Evolutionary conservation across 116 monocot species (phyloP).

Genomic region (Cymodocea nodosa): DNA sequence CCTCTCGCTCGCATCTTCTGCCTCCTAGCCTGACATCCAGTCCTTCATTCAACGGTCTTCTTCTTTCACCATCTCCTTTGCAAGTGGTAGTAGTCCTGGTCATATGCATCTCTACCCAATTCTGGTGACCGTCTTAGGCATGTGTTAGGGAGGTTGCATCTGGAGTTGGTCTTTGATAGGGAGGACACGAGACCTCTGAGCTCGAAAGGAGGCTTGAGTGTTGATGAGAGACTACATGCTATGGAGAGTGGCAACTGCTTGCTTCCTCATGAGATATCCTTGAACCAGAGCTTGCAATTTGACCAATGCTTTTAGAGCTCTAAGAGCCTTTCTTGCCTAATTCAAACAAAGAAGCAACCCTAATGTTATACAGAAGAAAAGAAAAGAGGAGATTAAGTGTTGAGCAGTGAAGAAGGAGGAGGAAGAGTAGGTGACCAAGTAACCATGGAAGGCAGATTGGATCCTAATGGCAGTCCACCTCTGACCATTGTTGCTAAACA

Average conservation of each 20-base stretch:
- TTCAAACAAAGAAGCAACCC: no score
- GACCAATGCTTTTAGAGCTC: slow-evolving; percentile 79
- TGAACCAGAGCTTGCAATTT: slow-evolving; percentile 81
- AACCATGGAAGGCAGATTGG: slow-evolving; percentile 17
- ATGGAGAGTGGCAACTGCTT: slow-evolving; percentile 58
- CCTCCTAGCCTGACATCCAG: no score
- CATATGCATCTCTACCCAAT: slow-evolving; percentile 11
- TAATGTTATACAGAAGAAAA: no score
- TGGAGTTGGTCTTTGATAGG: slow-evolving; percentile 12
- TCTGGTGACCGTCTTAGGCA: slow-evolving; percentile 32
- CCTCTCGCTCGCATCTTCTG: no score
- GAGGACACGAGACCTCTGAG: slow-evolving; percentile 15
- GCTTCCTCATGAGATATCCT: slow-evolving; percentile 68
- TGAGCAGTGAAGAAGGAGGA: no score
- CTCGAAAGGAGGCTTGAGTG: slow-evolving; percentile 54
- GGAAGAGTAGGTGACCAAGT: slow-evolving; percentile 10
- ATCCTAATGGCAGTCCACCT: slow-evolving; percentile 16
- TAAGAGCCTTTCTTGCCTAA: slow-evolving; percentile 82
- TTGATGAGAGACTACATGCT: slow-evolving; percentile 82
- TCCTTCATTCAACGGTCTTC: no score
- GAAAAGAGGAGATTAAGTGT: no score
- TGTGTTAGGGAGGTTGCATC: slow-evolving; percentile 19
- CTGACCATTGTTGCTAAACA: slow-evolving; percentile 6
- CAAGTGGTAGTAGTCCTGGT: slow-evolving; percentile 34
- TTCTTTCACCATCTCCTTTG: slow-evolving; percentile 67